A percentile compares a stretch with the other conserved stretches of the same genome.
Conservation (phyloP, 345 rosid genomes). For the Cochlearia excelsa region DNA sequence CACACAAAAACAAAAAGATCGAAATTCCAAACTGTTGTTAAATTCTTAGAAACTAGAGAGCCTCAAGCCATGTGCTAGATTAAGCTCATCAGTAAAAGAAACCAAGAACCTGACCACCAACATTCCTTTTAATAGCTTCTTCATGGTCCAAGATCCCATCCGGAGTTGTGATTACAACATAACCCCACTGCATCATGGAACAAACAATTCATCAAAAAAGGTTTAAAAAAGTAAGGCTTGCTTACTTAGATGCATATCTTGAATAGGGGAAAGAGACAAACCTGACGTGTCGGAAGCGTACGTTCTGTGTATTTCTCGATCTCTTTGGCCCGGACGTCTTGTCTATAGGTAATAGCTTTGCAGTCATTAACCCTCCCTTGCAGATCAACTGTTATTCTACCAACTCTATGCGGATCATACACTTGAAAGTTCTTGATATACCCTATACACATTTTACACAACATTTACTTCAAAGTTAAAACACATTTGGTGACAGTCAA, state of each 20-base stretch:
- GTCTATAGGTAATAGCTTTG: constrained; percentile 76
- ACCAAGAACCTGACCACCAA: constrained; percentile 90
- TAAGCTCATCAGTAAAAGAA: constrained; percentile 56
- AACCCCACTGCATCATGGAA: constrained; percentile 72
- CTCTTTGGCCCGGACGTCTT: constrained; percentile 79
- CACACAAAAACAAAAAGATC: constrained; percentile 3
- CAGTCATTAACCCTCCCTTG: constrained; percentile 87
- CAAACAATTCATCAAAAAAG: constrained; percentile 2
- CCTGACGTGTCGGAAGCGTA: constrained; percentile 81
- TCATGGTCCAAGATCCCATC: constrained; percentile 95
- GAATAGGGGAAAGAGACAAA: constrained; percentile 30
- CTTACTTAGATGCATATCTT: neutral
- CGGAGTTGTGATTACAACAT: constrained; percentile 84
- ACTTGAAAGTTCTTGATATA: constrained; percentile 73
- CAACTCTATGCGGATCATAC: constrained; percentile 83
- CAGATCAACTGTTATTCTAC: constrained; percentile 77
- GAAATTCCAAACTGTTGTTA: neutral
- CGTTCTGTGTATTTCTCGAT: constrained; percentile 59
- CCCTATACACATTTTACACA: constrained; percentile 41
- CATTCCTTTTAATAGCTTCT: constrained; percentile 69
- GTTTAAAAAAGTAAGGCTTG: neutral
- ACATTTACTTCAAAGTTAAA: neutral
- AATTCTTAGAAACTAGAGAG: constrained; percentile 18
- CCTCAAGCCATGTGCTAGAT: constrained; percentile 2
- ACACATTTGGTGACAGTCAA: neutral